Evolutionary conservation across 208 protist species (phyloP).

Genomic region (Naegleria lovaniensis): DNA sequence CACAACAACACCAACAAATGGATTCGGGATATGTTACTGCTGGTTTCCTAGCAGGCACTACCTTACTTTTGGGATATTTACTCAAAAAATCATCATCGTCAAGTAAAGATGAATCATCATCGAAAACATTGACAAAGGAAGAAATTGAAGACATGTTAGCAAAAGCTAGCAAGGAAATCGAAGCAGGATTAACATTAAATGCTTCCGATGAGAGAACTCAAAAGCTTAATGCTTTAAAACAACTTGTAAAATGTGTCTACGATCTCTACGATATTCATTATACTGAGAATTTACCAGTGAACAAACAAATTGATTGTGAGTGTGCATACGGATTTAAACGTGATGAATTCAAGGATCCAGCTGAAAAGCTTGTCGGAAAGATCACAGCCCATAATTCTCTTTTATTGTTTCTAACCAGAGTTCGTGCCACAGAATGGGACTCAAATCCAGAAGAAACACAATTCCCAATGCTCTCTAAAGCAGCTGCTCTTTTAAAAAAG

Average conservation of each 20-base stretch:
- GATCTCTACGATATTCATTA: neutral
- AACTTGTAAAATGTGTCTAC: constrained; percentile 1
- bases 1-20: neutral
- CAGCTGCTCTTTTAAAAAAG: neutral
- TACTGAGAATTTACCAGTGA: neutral
- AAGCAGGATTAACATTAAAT: neutral
- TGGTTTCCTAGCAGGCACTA: neutral
- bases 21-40: neutral
- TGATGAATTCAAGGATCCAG: neutral
- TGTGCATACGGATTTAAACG: neutral
- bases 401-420: neutral
- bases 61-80: neutral
- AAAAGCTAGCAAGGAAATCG: neutral
- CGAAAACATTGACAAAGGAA: neutral
- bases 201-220: neutral
- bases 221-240: neutral
- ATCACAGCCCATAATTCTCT: neutral
- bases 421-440: neutral
- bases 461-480: neutral
- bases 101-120: neutral
- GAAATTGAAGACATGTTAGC: neutral
- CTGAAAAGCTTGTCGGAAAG: neutral
- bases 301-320: neutral
- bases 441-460: neutral
- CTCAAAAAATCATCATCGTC: neutral